phyloP scores from a whole-genome alignment of 768 basidiomycete species.

The Boletus subparvulus region DNA sequence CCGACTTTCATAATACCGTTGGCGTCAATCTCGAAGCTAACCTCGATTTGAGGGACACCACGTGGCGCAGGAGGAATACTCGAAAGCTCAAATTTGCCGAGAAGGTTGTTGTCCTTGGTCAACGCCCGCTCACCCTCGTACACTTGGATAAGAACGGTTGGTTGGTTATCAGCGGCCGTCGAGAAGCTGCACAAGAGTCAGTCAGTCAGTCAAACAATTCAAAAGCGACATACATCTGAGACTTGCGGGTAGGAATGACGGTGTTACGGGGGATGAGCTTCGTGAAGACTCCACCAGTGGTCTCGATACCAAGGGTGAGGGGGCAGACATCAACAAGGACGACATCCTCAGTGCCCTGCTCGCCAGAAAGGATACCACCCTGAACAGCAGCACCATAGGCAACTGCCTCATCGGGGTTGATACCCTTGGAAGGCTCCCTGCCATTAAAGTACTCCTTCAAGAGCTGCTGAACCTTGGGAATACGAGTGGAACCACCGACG shows the following conservation, averaged over 20 bases:
- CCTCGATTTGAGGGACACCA: constrained; percentile 96
- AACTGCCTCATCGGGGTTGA: constrained; percentile 99
- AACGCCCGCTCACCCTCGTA: constrained; percentile 96
- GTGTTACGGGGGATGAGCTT: constrained; percentile 98
- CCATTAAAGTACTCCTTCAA: constrained; percentile 96
- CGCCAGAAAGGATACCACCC: constrained; percentile 96
- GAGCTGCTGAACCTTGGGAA: constrained; percentile 98
- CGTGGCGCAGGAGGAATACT: constrained; percentile 94
- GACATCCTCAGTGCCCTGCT: constrained; percentile 84
- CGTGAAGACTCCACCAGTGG: constrained; percentile 96
- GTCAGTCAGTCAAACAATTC: background rate
- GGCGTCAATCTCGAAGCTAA: constrained; percentile 93
- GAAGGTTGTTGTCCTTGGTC: constrained; percentile 98
- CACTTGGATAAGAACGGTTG: constrained; percentile 95
- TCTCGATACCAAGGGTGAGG: constrained; percentile 98
- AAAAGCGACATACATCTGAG: constrained; percentile 65
- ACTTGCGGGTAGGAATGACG: constrained; percentile 96
- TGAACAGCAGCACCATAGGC: constrained; percentile 99
- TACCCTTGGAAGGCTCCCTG: constrained; percentile 96
- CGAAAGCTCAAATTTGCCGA: constrained; percentile 94
- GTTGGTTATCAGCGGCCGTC: constrained; percentile 88
- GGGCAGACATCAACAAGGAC: constrained; percentile 97
- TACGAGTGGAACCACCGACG: constrained; percentile 98
- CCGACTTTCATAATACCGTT: constrained; percentile 95
- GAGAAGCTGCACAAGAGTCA: constrained; percentile 50